phyloP scores from a whole-genome alignment of 2,329 filamentous ascomycete genomes.

The Monosporascus ibericus region DNA sequence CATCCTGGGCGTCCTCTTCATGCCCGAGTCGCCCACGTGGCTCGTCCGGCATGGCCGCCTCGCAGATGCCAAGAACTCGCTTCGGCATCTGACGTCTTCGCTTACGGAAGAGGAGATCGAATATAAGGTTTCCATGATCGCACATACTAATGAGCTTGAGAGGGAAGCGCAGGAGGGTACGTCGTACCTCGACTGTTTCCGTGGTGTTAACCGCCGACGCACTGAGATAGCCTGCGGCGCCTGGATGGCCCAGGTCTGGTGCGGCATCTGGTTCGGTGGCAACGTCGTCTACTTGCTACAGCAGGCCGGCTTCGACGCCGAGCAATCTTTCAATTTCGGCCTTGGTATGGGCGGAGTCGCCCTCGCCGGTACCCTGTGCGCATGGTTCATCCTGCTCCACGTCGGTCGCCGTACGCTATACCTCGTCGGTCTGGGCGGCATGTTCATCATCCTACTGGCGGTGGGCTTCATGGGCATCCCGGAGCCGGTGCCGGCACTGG shows the following conservation, averaged over 20 bases:
- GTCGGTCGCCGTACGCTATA: constrained; percentile 31
- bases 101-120: too few species aligned
- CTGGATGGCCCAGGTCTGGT: constrained; percentile 24
- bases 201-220: constrained; percentile 1
- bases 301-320: constrained; percentile 16
- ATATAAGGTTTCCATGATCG: not conserved
- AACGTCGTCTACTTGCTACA: constrained; percentile 25
- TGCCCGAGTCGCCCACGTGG: constrained; percentile 36
- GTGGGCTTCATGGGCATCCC: constrained; percentile 29
- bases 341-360: constrained; percentile 35
- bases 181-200: constrained; percentile 1
- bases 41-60: constrained; percentile 25
- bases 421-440: constrained; percentile 25
- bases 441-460: constrained; percentile 27
- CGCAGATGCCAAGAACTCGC: constrained; percentile 22
- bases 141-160: not conserved
- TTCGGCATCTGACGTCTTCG: constrained; percentile 20
- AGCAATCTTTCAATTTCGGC: constrained; percentile 33
- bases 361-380: constrained; percentile 29
- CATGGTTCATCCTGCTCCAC: not conserved
- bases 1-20: constrained; percentile 25
- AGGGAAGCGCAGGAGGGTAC: not conserved
- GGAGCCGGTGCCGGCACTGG: constrained; percentile 30
- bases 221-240: constrained; percentile 5
- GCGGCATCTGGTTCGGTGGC: constrained; percentile 22